These are phyloP conservation scores for Fusarium austroafricanum DNA, from an alignment of 2,329 filamentous ascomycete genomes.

Conservation along the genomic window DNA sequence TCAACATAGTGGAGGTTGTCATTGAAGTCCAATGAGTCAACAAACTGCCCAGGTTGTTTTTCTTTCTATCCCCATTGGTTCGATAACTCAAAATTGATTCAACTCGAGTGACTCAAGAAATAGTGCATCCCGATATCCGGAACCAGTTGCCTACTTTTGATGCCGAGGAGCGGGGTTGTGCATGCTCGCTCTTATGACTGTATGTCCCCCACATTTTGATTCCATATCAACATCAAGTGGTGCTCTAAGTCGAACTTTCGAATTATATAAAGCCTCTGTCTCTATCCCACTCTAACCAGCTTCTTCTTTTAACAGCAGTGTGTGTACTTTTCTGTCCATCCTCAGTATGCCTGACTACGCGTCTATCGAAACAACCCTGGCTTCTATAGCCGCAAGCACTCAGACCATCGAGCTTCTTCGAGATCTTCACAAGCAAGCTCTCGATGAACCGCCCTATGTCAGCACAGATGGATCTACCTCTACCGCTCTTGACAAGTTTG, in stretches of 20 bases:
- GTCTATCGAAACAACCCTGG: conserved; percentile 46
- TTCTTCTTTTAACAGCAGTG: accelerated
- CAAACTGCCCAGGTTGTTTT: not conserved
- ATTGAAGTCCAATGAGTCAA: not conserved
- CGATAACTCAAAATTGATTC: not conserved
- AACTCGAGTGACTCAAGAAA: not conserved
- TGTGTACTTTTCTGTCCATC: not conserved
- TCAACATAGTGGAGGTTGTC: not conserved
- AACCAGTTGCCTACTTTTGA: not conserved
- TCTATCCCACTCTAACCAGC: too few species aligned
- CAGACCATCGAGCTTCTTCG: conserved; percentile 45
- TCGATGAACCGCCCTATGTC: conserved; percentile 47
- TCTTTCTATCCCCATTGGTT: not conserved
- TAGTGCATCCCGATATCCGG: not conserved
- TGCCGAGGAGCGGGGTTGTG: conserved; percentile 29
- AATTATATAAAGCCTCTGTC: not conserved
- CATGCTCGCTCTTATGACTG: not conserved
- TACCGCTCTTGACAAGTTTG: conserved; percentile 62
- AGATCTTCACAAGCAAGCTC: conserved; percentile 48
- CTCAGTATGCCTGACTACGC: conserved; percentile 31
- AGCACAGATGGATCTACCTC: conserved; percentile 42
- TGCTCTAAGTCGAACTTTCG: not conserved
- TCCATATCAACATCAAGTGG: conserved; percentile 1
- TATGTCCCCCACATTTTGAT: conserved; percentile 2
- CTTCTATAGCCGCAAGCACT: conserved; percentile 46